phyloP scores from a whole-genome alignment of 306 rosid species.

The Vigna mungo region DNA sequence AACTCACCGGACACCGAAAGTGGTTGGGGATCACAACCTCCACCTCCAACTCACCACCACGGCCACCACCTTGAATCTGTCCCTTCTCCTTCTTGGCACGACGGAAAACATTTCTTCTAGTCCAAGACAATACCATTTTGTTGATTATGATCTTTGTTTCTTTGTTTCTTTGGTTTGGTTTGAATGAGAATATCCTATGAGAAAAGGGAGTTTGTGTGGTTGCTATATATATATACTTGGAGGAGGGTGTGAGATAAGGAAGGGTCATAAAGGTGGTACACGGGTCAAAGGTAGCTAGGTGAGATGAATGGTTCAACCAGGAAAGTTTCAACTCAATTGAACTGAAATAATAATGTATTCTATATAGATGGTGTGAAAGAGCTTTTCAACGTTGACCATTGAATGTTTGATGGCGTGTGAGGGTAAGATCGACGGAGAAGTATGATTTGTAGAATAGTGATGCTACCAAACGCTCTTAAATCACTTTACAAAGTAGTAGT shows the following conservation, averaged over 20 bases:
- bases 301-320: slow-evolving; percentile 14
- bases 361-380: neutral
- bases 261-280: neutral
- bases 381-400: slow-evolving; percentile 52
- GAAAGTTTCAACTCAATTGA: slow-evolving; percentile 32
- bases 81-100: slow-evolving; percentile 42
- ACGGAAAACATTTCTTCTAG: slow-evolving; percentile 55
- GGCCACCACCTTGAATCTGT: slow-evolving; percentile 14
- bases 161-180: neutral
- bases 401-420: slow-evolving; percentile 31
- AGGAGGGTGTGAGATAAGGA: neutral
- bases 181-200: neutral
- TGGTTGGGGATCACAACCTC: slow-evolving; percentile 65
- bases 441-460: neutral
- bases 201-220: neutral
- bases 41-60: slow-evolving; percentile 43
- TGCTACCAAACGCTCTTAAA: too few species aligned
- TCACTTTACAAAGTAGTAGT: neutral
- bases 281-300: slow-evolving; percentile 51
- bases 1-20: slow-evolving; percentile 75
- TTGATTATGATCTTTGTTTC: neutral
- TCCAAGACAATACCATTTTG: slow-evolving; percentile 75
- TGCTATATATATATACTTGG: slow-evolving; percentile 37
- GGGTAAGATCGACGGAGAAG: neutral
- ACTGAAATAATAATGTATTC: neutral